A percentile compares a stretch with the other conserved stretches of the same genome.
phyloP scores from a whole-genome alignment of 148 eudicot species.

The Limonium bicolor region DNA sequence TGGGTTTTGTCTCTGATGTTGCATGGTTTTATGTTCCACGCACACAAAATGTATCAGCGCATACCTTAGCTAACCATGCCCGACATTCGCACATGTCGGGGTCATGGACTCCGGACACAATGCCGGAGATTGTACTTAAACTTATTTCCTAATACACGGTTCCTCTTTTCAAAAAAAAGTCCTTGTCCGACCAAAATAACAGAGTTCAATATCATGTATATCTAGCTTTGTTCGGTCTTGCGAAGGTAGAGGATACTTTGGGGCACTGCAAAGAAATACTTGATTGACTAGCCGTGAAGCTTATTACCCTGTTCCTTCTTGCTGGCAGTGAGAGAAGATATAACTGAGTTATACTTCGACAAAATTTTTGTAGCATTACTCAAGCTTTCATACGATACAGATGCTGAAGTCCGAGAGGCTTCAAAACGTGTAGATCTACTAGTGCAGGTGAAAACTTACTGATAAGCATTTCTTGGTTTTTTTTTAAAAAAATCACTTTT shows the following conservation, averaged over 20 bases:
- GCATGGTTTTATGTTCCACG: no score
- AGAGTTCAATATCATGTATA: conserved; percentile 98
- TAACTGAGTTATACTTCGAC: conserved; percentile 84
- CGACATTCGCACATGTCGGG: no score
- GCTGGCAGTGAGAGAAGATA: conserved; percentile 98
- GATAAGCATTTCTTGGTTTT: not conserved
- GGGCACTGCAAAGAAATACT: not conserved
- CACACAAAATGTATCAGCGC: no score
- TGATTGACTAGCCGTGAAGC: conserved; percentile 3
- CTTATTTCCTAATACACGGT: no score
- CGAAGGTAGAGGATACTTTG: conserved; percentile 57
- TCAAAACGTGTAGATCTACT: conserved; percentile 96
- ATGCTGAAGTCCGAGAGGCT: conserved; percentile 94
- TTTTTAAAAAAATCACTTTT: conserved; percentile 8
- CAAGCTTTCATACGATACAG: conserved; percentile 92
- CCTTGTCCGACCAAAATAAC: conserved; percentile 76
- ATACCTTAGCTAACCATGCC: no score
- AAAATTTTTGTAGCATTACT: conserved; percentile 89
- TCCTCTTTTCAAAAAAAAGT: no score
- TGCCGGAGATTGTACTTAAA: no score
- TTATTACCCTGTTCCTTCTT: conserved; percentile 18
- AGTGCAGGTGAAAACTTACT: conserved; percentile 51
- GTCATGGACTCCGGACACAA: no score
- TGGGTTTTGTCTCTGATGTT: no score
- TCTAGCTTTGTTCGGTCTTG: conserved; percentile 91